A percentile compares a stretch with the other conserved stretches of the same genome.
Evolutionary conservation across 257 asterid species (phyloP).

Genomic region (Gynochthodes officinalis): DNA sequence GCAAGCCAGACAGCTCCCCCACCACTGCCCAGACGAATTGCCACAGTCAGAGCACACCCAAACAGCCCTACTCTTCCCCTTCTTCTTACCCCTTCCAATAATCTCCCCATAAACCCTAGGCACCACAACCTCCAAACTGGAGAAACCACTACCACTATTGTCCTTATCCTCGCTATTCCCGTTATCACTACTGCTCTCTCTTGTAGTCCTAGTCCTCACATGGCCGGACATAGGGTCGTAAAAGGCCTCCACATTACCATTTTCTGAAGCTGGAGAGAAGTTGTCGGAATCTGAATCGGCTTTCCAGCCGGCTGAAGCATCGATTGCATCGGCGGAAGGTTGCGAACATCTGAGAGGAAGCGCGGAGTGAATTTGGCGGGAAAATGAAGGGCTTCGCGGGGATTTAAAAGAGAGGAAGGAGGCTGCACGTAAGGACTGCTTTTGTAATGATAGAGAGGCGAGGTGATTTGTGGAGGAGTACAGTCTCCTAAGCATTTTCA

Average conservation of each 20-base stretch:
- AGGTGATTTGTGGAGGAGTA: slow-evolving; percentile 40
- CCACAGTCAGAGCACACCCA: slow-evolving; percentile 82
- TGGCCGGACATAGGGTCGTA: slow-evolving; percentile 56
- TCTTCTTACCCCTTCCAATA: slow-evolving; percentile 45
- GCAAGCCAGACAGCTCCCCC: slow-evolving; percentile 88
- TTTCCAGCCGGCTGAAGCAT: slow-evolving; percentile 29
- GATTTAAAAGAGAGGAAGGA: slow-evolving; percentile 24
- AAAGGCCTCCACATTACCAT: slow-evolving; percentile 36
- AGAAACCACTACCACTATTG: slow-evolving; percentile 3
- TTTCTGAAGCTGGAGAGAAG: slow-evolving; percentile 13
- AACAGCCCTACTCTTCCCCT: slow-evolving; percentile 57
- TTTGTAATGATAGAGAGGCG: slow-evolving; percentile 17
- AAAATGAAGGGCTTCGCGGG: slow-evolving; percentile 27
- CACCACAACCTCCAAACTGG: slow-evolving; percentile 20
- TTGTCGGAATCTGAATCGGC: slow-evolving; percentile 22
- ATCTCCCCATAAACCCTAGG: slow-evolving; percentile 51
- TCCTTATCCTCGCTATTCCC: slow-evolving; percentile 3
- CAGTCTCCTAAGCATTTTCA: slow-evolving; percentile 54
- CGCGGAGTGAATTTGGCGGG: slow-evolving; percentile 37
- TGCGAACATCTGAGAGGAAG: slow-evolving; percentile 28
- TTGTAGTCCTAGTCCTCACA: slow-evolving; percentile 44
- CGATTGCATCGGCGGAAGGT: slow-evolving; percentile 28
- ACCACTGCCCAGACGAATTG: slow-evolving; percentile 86
- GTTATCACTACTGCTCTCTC: slow-evolving; percentile 17
- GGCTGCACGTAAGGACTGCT: slow-evolving; percentile 15